Base-by-base conservation (phyloP, 78 protist genomes). In the Dictyostelium brefeldianum region DNA sequence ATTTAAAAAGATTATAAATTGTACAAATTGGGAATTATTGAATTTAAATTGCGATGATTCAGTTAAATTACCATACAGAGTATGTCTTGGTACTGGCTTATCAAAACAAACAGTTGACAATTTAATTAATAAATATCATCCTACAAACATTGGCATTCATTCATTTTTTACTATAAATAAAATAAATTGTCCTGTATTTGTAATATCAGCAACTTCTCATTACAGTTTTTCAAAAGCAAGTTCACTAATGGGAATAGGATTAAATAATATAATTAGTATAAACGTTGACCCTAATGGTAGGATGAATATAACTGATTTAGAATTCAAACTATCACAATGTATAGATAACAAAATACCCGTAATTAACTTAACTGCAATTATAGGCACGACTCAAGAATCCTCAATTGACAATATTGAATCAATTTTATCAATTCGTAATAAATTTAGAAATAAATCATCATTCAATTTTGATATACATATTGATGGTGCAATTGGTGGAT, bases 401-500 rank as follows among this genome's bases (percentile, higher is more conserved):
- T 17, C 50, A 3, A 47, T 77, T 10, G 81, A 77, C 51, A 11
- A 77, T 51, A 27, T 77, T 12, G 67, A 77, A 25, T 9, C 11
- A 27, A 77, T 77, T 0, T 0, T 77, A 11, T 9, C 25, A 47
- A n/a, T 77, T 14, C 12, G 65, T 27, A 27, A 77, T 15, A 6
- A 77, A 77, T 54, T 27, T 25, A 46, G 81, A 27, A 25, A 25
- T 15, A 29, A 51, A 4, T 36, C 3, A 12, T 25, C n/a, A 18
- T 50, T 77, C 11, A 50, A 50, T 27, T 77, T 77, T 50, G 64
- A 46, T 25, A 50, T 77, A 0, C 81, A 77, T 77, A 65, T 77
- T 14, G 81, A 77, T 27, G 81, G 46, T 25, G 64, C 75, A 17
- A 20, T 73, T 11, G 80, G 80, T n/a, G 80, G 56, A 9, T 73